phyloP scores from a whole-genome alignment of 345 rosid species.

The Hevea brasiliensis region DNA sequence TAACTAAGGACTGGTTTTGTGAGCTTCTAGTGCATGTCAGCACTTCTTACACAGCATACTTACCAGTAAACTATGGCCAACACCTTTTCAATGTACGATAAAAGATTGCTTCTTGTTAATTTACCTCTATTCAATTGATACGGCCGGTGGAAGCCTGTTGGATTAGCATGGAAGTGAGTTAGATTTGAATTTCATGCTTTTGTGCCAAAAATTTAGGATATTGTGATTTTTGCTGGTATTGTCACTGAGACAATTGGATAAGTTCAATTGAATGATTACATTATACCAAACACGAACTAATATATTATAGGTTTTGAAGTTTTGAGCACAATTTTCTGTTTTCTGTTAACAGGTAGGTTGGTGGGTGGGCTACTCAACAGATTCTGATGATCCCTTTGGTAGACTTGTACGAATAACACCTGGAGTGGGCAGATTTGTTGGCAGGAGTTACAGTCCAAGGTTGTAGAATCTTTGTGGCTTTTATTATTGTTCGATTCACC shows the following conservation, averaged over 20 bases:
- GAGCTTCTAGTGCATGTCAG: not conserved
- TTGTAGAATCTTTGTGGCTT: conserved; percentile 29
- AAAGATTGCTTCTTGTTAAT: not conserved
- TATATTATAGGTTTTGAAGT: not conserved
- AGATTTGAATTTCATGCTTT: not conserved
- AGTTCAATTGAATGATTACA: not conserved
- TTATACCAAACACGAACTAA: too few species aligned
- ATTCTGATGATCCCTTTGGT: conserved; percentile 83
- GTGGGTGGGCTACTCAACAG: conserved; percentile 94
- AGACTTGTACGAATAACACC: conserved; percentile 77
- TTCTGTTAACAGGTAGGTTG: conserved; percentile 74
- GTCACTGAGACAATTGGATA: not conserved
- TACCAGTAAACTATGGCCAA: not conserved
- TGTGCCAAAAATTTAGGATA: not conserved
- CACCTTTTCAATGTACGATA: not conserved
- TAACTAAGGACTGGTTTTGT: not conserved
- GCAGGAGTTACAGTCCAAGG: conserved; percentile 87
- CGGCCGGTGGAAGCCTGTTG: not conserved
- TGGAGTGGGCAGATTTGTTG: conserved; percentile 86
- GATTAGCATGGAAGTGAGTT: not conserved
- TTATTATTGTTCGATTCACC: conserved; percentile 9
- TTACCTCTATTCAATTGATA: not conserved
- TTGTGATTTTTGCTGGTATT: too few species aligned
- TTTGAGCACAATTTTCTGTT: conserved; percentile 16
- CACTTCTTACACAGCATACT: not conserved